Evolutionary conservation across 768 basidiomycete genomes (phyloP).

Genomic region (Podaxis sp.): DNA sequence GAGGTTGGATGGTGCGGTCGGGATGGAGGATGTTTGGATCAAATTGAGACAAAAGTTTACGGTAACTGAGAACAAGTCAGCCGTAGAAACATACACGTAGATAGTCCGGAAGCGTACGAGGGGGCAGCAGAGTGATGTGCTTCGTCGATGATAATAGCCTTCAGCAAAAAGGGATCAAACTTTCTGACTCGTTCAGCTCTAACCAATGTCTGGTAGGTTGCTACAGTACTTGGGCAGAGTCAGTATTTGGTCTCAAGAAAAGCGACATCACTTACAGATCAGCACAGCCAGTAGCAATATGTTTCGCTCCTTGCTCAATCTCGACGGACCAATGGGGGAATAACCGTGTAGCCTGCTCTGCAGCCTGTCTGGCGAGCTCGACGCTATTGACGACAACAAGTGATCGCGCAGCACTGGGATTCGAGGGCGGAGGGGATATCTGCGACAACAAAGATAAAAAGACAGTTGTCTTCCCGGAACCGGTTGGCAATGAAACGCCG

Average conservation of each 20-base stretch:
- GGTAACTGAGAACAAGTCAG: conserved; percentile 50
- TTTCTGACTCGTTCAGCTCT: conserved; percentile 66
- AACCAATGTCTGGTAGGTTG: conserved; percentile 85
- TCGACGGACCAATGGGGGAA: conserved; percentile 81
- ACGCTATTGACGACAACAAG: conserved; percentile 88
- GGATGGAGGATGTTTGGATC: conserved; percentile 62
- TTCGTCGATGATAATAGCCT: conserved; percentile 86
- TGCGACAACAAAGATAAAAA: conserved; percentile 82
- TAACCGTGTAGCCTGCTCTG: conserved; percentile 61
- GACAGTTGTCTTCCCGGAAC: conserved; percentile 87
- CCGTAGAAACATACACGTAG: neutral
- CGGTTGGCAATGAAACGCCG: conserved; percentile 84
- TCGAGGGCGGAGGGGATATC: conserved; percentile 44
- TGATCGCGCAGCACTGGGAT: conserved; percentile 51
- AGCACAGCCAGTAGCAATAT: conserved; percentile 75
- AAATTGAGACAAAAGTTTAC: conserved; percentile 82
- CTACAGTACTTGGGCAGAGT: conserved; percentile 61
- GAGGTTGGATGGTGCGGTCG: conserved; percentile 39
- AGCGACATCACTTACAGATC: conserved; percentile 64
- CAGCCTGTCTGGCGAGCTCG: conserved; percentile 88
- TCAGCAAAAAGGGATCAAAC: conserved; percentile 66
- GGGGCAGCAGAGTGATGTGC: conserved; percentile 95
- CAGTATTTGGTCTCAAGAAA: neutral
- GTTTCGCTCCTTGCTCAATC: conserved; percentile 83
- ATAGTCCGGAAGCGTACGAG: conserved; percentile 52